Conservation (phyloP, 78 protist species). For the Emiliania huxleyi region DNA sequence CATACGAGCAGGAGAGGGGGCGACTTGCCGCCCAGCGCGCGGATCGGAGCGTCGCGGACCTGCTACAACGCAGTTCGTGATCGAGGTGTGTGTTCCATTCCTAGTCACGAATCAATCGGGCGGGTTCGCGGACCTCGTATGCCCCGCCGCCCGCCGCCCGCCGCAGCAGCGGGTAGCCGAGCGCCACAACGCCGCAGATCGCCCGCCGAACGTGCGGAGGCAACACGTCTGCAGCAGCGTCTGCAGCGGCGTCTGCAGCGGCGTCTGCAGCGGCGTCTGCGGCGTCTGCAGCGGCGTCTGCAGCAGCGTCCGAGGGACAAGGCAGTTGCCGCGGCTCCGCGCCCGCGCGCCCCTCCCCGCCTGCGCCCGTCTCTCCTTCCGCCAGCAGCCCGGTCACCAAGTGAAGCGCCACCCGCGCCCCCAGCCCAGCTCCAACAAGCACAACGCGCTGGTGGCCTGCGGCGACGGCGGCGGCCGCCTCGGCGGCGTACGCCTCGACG, state of each 20-base stretch:
- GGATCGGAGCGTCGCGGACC: neutral
- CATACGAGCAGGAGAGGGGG: neutral
- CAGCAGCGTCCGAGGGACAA: no score
- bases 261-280: neutral
- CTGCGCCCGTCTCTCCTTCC: no score
- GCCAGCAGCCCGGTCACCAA: neutral
- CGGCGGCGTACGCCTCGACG: neutral
- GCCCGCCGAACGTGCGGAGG: no score
- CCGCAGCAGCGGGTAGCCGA: neutral
- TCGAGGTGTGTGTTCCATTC: no score
- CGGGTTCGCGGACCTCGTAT: no score
- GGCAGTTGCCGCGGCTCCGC: no score
- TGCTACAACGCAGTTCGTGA: no score
- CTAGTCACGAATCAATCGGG: no score
- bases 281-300: no score
- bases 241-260: neutral
- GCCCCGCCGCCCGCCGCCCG: no score
- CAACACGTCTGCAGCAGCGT: neutral
- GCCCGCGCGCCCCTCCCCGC: no score
- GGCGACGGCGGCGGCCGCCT: neutral
- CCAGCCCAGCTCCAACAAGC: neutral
- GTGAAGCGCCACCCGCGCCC: neutral
- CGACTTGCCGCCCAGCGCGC: neutral
- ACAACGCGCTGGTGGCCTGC: neutral
- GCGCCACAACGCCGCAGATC: neutral